Conservation (phyloP, 805 yeast species). For the Alloascoidea hylecoeti region DNA sequence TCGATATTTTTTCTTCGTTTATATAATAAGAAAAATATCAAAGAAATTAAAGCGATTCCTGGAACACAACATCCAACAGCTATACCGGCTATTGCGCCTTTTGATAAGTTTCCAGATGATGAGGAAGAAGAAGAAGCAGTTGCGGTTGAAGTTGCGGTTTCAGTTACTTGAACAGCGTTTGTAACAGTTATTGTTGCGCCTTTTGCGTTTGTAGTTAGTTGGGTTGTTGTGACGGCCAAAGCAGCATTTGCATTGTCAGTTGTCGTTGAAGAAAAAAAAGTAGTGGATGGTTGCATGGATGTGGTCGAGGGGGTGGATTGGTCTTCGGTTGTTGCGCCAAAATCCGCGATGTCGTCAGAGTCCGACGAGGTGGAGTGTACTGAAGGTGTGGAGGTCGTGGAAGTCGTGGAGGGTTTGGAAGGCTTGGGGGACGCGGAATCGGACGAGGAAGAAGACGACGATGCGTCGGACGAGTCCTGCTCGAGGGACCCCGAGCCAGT, state of each 20-base stretch:
- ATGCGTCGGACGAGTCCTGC: neutral
- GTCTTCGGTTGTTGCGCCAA: too few relatives aligned
- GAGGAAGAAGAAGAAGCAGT: neutral
- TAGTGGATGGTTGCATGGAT: neutral
- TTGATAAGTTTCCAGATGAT: neutral
- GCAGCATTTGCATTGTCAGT: neutral
- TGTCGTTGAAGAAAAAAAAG: neutral
- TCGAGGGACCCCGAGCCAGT: neutral
- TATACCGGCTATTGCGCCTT: constrained; percentile 1
- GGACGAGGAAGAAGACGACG: neutral
- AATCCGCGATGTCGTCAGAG: too few relatives aligned
- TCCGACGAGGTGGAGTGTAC: too few relatives aligned
- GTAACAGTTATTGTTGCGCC: neutral
- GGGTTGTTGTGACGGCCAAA: neutral
- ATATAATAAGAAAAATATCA: neutral
- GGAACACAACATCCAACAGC: neutral
- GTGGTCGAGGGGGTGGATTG: too few relatives aligned
- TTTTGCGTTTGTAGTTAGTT: neutral
- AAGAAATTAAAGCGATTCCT: neutral
- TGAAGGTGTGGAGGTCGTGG: neutral
- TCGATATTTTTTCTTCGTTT: neutral
- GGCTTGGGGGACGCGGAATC: neutral
- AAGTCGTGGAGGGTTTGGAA: neutral
- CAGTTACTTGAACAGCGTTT: neutral
- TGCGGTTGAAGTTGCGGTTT: neutral